Conservation (phyloP, 176 grass and related monocot genomes). For the Urochloa ruziziensis region DNA sequence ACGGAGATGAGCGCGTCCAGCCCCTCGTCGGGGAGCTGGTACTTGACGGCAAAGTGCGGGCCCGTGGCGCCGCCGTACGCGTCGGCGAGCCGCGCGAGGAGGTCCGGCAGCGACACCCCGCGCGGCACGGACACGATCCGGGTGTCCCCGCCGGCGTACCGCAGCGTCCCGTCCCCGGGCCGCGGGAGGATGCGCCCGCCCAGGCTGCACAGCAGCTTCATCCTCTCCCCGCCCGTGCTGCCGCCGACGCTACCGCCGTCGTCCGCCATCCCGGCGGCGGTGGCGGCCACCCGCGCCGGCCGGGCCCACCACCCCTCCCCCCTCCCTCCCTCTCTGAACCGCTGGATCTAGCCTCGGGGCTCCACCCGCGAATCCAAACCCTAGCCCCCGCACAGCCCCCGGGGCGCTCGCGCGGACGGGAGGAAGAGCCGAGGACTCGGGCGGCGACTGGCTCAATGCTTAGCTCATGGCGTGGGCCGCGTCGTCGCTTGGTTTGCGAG, state of each 20-base stretch:
- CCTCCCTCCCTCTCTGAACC: background rate
- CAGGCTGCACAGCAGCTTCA: slow-evolving; percentile 83
- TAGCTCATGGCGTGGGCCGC: slow-evolving; percentile 31
- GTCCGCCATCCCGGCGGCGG: slow-evolving; percentile 28
- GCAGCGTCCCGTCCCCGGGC: slow-evolving; percentile 79
- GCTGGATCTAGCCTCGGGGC: slow-evolving; percentile 39
- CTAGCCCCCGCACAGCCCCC: background rate
- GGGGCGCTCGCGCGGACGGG: background rate
- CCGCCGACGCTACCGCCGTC: slow-evolving; percentile 24
- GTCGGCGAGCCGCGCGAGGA: slow-evolving; percentile 55
- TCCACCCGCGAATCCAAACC: slow-evolving; percentile 29
- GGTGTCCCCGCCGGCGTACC: slow-evolving; percentile 91
- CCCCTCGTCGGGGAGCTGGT: slow-evolving; percentile 94
- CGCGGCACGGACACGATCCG: slow-evolving; percentile 82
- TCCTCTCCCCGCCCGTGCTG: slow-evolving; percentile 21
- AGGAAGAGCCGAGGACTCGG: background rate
- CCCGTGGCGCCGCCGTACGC: slow-evolving; percentile 59
- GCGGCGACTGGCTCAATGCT: slow-evolving; percentile 24
- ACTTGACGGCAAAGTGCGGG: slow-evolving; percentile 57
- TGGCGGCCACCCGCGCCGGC: slow-evolving; percentile 43
- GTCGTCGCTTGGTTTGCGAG: slow-evolving; percentile 11
- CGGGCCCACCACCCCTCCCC: background rate
- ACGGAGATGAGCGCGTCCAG: slow-evolving; percentile 97
- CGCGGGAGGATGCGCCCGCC: slow-evolving; percentile 91
- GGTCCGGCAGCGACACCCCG: slow-evolving; percentile 45